Conservation (phyloP, 768 basidiomycete species). For the Infundibulicybe gibba region DNA sequence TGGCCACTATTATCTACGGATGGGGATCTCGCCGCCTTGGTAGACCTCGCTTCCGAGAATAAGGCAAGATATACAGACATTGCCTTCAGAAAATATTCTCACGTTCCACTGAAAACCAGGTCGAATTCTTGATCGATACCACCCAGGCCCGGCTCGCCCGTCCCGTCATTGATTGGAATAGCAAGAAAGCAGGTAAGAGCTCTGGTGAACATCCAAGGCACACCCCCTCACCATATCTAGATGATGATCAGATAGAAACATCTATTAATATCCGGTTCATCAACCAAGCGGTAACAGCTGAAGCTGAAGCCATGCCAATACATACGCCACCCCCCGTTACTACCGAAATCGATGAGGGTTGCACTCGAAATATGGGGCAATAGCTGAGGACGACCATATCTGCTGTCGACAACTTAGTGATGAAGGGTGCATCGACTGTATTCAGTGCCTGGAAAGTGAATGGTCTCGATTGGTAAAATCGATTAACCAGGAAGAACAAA, state of each 20-base stretch:
- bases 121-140: constrained; percentile 72
- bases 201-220: constrained; percentile 5
- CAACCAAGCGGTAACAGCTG: constrained; percentile 8
- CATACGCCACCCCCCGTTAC: too few relatives aligned
- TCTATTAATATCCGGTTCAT: constrained; percentile 45
- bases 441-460: constrained; percentile 40
- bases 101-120: constrained; percentile 32
- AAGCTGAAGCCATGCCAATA: too few relatives aligned
- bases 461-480: constrained; percentile 24
- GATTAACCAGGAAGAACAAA: constrained; percentile 23
- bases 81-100: not conserved
- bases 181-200: constrained; percentile 76
- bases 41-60: constrained; percentile 80
- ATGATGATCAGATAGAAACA: constrained; percentile 85
- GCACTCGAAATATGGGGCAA: too few relatives aligned
- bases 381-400: constrained; percentile 33
- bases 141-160: constrained; percentile 54
- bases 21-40: constrained; percentile 74
- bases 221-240: constrained; percentile 29
- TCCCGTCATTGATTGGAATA: constrained; percentile 71
- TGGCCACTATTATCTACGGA: constrained; percentile 82
- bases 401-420: constrained; percentile 40
- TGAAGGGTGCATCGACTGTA: constrained; percentile 38
- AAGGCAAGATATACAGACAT: constrained; percentile 41
- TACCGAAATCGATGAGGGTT: too few relatives aligned